These are phyloP conservation scores for Nepenthes alata DNA, from an alignment of 179 eudicot genomes.

Conservation along the genomic window DNA sequence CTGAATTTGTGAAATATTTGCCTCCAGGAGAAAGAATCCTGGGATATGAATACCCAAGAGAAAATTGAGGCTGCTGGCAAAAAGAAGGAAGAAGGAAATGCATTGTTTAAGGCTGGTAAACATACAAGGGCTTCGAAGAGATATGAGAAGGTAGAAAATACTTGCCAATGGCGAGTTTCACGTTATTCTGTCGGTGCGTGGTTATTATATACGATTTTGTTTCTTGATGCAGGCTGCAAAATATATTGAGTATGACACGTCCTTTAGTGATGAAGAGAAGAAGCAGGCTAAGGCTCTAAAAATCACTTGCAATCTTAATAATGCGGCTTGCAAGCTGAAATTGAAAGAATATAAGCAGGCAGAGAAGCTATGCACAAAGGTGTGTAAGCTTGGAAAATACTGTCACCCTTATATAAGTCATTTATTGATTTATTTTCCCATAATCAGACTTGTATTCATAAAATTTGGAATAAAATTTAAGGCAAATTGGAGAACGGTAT, in stretches of 20 bases:
- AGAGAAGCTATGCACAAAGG: slow-evolving; percentile 58
- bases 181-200: too few species aligned
- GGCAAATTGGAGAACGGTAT: too few species aligned
- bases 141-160: slow-evolving; percentile 25
- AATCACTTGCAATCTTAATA: slow-evolving; percentile 65
- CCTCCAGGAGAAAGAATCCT: slow-evolving; percentile 29
- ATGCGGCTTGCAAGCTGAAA: slow-evolving; percentile 87
- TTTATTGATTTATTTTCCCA: too few species aligned
- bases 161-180: too few species aligned
- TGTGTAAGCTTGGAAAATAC: neutral
- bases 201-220: too few species aligned
- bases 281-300: slow-evolving; percentile 51
- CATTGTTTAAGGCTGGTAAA: slow-evolving; percentile 28
- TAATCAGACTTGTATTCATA: too few species aligned
- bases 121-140: slow-evolving; percentile 25
- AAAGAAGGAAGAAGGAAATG: slow-evolving; percentile 37
- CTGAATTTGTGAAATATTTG: neutral
- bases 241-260: slow-evolving; percentile 53
- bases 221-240: slow-evolving; percentile 51
- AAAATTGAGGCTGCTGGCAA: slow-evolving; percentile 32
- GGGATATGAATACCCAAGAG: slow-evolving; percentile 27
- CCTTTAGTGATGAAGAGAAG: slow-evolving; percentile 75
- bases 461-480: too few species aligned
- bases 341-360: slow-evolving; percentile 71
- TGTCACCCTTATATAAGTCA: too few species aligned